Evolutionary conservation across 306 rosid genomes (phyloP).

Genomic region (Delonix regia): DNA sequence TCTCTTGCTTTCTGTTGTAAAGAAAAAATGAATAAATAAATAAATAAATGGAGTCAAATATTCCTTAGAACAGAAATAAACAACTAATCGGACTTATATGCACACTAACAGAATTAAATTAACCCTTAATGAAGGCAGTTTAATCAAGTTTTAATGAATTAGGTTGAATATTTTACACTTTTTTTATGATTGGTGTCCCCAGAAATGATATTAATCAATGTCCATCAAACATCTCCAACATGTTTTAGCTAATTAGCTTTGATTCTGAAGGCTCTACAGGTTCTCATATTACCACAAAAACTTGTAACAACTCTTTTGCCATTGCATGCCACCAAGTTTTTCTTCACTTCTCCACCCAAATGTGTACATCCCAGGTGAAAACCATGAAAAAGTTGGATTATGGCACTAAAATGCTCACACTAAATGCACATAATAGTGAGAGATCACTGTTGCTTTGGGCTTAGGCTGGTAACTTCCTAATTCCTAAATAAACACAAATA

Average conservation of each 20-base stretch:
- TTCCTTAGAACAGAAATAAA: neutral
- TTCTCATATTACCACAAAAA: too few relatives aligned
- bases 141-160: neutral
- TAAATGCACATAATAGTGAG: neutral
- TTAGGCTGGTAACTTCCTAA: too few relatives aligned
- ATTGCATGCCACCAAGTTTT: neutral
- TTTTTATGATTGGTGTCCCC: neutral
- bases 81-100: neutral
- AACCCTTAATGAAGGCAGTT: neutral
- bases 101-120: neutral
- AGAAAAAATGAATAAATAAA: neutral
- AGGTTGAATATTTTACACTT: neutral
- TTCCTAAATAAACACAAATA: too few relatives aligned
- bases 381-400: neutral
- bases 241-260: neutral
- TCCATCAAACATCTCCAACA: neutral
- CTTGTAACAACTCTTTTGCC: neutral
- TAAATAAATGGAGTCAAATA: too few relatives aligned
- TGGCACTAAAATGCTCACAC: neutral
- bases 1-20: neutral
- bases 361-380: neutral
- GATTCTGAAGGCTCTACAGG: neutral
- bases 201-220: neutral
- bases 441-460: neutral
- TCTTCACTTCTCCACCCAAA: neutral